A percentile compares a stretch with the other conserved stretches of the same genome.
Conservation (phyloP, 2,329 filamentous ascomycete species). For the Aspergillus novofumigatus region DNA sequence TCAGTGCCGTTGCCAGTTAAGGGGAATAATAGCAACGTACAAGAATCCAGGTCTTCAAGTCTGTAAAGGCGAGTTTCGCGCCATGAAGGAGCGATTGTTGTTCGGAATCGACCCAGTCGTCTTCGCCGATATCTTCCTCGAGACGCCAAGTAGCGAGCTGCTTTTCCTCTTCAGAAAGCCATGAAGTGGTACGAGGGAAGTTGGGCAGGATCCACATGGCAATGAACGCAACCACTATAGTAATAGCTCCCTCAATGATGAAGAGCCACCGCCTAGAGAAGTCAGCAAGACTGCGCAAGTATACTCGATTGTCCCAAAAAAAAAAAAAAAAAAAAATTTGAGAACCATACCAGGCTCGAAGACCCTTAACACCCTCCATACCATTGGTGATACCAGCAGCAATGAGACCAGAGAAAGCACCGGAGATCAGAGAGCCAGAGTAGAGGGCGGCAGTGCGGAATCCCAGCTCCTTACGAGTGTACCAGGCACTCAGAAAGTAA, state of each 20-base stretch:
- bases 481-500: slow-evolving; percentile 54
- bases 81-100: slow-evolving; percentile 51
- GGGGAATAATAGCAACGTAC: slow-evolving; percentile 30
- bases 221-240: slow-evolving; percentile 55
- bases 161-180: slow-evolving; percentile 57
- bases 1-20: not conserved
- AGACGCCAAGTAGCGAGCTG: slow-evolving; percentile 58
- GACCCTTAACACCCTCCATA: slow-evolving; percentile 54
- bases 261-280: slow-evolving; percentile 55
- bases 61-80: slow-evolving; percentile 53
- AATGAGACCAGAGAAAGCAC: slow-evolving; percentile 66
- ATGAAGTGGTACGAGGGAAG: slow-evolving; percentile 59
- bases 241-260: slow-evolving; percentile 66
- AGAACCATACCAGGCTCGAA: slow-evolving; percentile 52
- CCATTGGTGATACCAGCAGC: slow-evolving; percentile 63
- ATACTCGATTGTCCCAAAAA: slow-evolving; percentile 3
- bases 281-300: not conserved
- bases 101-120: slow-evolving; percentile 56
- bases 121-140: slow-evolving; percentile 61
- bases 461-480: slow-evolving; percentile 60
- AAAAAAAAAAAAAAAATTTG: slow-evolving; percentile 5
- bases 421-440: slow-evolving; percentile 64
- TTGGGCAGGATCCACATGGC: slow-evolving; percentile 62
- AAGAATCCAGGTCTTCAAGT: slow-evolving; percentile 59
- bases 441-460: slow-evolving; percentile 47